These are phyloP conservation scores for Erodium moschatum DNA, from an alignment of 441 rosid species.

Conservation along the genomic window DNA sequence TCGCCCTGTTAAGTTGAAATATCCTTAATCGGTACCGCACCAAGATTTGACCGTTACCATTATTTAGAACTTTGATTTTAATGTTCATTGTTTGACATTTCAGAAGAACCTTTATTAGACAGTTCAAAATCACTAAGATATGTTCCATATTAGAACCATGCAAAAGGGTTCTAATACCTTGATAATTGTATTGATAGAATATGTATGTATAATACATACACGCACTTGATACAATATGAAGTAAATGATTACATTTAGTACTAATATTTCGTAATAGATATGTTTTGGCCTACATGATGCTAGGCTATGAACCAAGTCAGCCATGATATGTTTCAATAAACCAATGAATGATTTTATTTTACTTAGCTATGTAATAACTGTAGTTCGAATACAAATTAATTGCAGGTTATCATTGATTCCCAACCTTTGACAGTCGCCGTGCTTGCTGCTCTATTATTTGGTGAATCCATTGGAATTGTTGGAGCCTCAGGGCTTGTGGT, in stretches of 20 bases:
- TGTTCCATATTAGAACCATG: neutral
- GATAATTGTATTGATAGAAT: neutral
- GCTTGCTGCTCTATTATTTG: constrained; percentile 68
- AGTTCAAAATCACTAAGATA: neutral
- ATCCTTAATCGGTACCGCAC: no score
- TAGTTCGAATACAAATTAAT: neutral
- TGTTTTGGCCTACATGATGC: neutral
- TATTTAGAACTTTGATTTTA: no score
- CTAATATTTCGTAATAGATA: neutral
- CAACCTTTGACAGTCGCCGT: constrained; percentile 86
- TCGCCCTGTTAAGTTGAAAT: no score
- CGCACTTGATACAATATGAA: neutral
- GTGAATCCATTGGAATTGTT: constrained; percentile 70
- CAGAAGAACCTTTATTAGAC: no score
- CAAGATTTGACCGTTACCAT: no score
- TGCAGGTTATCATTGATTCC: constrained; percentile 85
- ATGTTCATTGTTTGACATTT: no score
- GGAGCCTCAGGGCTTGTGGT: constrained; percentile 75
- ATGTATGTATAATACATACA: neutral
- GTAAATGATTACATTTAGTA: neutral
- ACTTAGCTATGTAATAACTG: neutral
- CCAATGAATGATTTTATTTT: neutral
- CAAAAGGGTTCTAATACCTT: no score
- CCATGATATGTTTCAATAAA: neutral
- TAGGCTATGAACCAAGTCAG: neutral